Conservation (phyloP, 1,284 basidiomycete genomes). For the Rhizoctonia solani region DNA sequence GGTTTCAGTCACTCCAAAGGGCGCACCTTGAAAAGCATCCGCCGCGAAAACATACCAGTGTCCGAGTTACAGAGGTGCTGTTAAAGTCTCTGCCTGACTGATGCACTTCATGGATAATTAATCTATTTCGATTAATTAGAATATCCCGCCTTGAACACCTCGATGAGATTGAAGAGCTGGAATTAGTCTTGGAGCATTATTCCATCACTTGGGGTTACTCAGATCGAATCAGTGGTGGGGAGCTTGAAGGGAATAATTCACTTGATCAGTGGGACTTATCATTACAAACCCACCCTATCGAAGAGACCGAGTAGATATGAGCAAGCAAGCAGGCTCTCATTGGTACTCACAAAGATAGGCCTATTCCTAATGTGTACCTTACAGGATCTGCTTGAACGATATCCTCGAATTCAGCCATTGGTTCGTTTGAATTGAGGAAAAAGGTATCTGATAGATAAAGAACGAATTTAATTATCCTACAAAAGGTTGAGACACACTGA, state of each 20-base stretch:
- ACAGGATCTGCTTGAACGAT: too few relatives aligned
- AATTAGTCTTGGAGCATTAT: constrained; percentile 85
- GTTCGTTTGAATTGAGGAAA: too few relatives aligned
- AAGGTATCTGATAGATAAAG: too few relatives aligned
- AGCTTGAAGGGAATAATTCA: neutral
- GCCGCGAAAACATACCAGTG: constrained; percentile 56
- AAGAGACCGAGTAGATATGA: neutral
- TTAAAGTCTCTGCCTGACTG: too few relatives aligned
- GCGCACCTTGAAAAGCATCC: constrained; percentile 68
- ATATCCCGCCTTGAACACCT: constrained; percentile 79
- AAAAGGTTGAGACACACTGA: too few relatives aligned
- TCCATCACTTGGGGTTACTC: constrained; percentile 73
- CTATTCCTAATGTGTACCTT: too few relatives aligned
- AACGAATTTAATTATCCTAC: too few relatives aligned
- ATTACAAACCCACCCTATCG: neutral
- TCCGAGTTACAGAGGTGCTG: constrained; percentile 68
- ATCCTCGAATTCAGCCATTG: too few relatives aligned
- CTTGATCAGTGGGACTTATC: neutral
- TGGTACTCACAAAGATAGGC: too few relatives aligned
- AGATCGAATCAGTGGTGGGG: neutral
- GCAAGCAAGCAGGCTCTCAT: too few relatives aligned
- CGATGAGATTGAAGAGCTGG: constrained; percentile 91
- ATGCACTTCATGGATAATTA: neutral
- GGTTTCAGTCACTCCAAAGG: constrained; percentile 62
- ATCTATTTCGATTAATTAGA: constrained; percentile 47